A percentile compares a stretch with the other conserved stretches of the same genome.
These are phyloP conservation scores for Russula griseocarnosa DNA, from an alignment of 768 basidiomycete genomes.

Conservation along the genomic window DNA sequence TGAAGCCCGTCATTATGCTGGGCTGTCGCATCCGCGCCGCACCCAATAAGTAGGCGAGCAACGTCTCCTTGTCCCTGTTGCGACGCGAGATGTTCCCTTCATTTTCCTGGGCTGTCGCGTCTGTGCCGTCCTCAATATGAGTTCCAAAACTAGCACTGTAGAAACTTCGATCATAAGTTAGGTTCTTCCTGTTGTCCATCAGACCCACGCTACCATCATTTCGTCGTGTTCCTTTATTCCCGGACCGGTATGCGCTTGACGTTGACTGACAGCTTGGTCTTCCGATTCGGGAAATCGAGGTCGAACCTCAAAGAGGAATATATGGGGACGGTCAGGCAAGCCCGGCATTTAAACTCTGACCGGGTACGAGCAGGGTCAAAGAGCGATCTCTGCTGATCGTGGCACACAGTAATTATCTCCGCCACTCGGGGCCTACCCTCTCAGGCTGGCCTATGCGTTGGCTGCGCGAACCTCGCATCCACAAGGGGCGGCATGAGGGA, in stretches of 20 bases:
- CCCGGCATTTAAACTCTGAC: constrained; percentile 58
- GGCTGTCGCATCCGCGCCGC: too few relatives aligned
- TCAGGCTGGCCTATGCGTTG: background rate
- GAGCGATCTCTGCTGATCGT: constrained; percentile 48
- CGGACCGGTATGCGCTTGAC: constrained; percentile 48
- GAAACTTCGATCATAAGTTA: constrained; percentile 31
- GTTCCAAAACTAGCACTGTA: constrained; percentile 52
- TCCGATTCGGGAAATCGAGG: constrained; percentile 44
- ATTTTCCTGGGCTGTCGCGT: too few relatives aligned
- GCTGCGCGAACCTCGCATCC: background rate
- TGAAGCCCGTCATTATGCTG: too few relatives aligned
- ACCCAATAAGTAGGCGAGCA: too few relatives aligned
- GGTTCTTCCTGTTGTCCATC: background rate
- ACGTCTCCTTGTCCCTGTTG: too few relatives aligned
- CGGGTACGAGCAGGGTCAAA: constrained; percentile 52
- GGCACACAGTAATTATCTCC: constrained; percentile 30
- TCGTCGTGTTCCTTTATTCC: constrained; percentile 42
- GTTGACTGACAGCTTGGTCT: constrained; percentile 52
- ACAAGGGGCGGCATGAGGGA: background rate
- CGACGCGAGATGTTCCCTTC: too few relatives aligned
- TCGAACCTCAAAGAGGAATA: constrained; percentile 30
- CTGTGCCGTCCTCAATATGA: too few relatives aligned
- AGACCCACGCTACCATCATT: constrained; percentile 47
- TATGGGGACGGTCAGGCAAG: constrained; percentile 51
- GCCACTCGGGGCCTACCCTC: background rate